A percentile compares a stretch with the other conserved stretches of the same genome.
These are phyloP conservation scores for Ramaria sp. DNA, from an alignment of 768 basidiomycete genomes.

Conservation along the genomic window DNA sequence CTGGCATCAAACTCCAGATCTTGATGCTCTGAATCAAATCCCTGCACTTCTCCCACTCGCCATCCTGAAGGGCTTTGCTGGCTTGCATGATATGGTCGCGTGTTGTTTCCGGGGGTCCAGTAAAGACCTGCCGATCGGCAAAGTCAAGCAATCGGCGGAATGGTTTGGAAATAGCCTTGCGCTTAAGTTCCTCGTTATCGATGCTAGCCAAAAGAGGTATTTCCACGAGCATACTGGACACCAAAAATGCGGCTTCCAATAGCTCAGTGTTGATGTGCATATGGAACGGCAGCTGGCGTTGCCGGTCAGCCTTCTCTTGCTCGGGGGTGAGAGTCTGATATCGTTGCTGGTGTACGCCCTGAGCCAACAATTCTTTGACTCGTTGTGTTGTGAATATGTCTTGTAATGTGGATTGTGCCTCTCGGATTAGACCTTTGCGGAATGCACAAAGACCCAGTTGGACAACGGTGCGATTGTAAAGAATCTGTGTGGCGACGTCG, in stretches of 20 bases:
- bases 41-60: conserved; percentile 93
- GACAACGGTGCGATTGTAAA: conserved; percentile 96
- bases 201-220: conserved; percentile 91
- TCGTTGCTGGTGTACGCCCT: conserved; percentile 89
- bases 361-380: conserved; percentile 94
- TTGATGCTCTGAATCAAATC: conserved; percentile 94
- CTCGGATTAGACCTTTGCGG: conserved; percentile 87
- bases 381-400: conserved; percentile 96
- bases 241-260: conserved; percentile 93
- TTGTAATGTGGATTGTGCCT: conserved; percentile 83
- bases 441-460: conserved; percentile 97
- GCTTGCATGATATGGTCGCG: conserved; percentile 99
- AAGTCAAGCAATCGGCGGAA: conserved; percentile 94
- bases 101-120: conserved; percentile 96
- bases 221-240: conserved; percentile 97
- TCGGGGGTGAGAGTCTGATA: conserved; percentile 80
- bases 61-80: conserved; percentile 89
- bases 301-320: conserved; percentile 94
- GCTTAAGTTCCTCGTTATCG: conserved; percentile 86
- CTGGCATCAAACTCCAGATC: conserved; percentile 96
- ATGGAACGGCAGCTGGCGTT: conserved; percentile 95
- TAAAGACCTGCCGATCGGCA: conserved; percentile 95
- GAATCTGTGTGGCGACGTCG: conserved; percentile 93
- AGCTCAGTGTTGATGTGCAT: conserved; percentile 99
- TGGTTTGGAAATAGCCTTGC: conserved; percentile 91